Evolutionary conservation across 2,329 filamentous ascomycete genomes (phyloP), one percentile per base, ranked within the genome.

Genomic region (Fusarium denticulatum): DNA sequence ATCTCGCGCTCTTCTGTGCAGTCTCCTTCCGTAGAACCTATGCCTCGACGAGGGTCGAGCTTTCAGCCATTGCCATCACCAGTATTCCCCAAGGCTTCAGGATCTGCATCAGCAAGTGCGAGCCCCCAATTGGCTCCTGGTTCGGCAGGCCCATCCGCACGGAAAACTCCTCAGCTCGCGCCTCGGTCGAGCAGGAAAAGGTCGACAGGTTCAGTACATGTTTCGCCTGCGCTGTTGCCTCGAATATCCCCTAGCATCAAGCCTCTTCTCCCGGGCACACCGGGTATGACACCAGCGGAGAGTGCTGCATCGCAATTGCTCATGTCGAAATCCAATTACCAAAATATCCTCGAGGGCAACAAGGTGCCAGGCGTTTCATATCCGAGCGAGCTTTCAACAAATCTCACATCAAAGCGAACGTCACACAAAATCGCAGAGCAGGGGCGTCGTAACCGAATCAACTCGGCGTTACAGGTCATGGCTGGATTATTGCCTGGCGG

Each of bases 401-500:
- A 97, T 74, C 85, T 99, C 32, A 98, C 95, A 1, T 97, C 95
- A 7, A 99, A 99, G 85, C 92, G 96, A 60, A 98, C 96, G 5
- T 97, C 95, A 47, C 96, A 99, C 85, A 99, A 99, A 83, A 94
- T 99, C 74, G 96, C 96, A 24, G 96, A 99, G 83, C 96, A 99
- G 84, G 96, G 96, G 12, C 91, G 96, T 53, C 88, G 96, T 67
- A 98, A 99, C 80, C 91, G 96, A 53, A 98, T 99, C 83, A 99
- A 99, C 81, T 93, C 92, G 60, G 96, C 96, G 1, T 86, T 99
- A 28, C 94, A 96, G 76, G 93, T 98, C 81, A 97, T 99, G 81
- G 95, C 96, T 57, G 88, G 91, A 0, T 86, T 99, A 6, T 85
- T 99, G n/a, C 96, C 96, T 1, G 89, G 82, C 74, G 85, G 81